phyloP scores from a whole-genome alignment of 2,329 filamentous ascomycete species.

The Fusarium nurragi region DNA sequence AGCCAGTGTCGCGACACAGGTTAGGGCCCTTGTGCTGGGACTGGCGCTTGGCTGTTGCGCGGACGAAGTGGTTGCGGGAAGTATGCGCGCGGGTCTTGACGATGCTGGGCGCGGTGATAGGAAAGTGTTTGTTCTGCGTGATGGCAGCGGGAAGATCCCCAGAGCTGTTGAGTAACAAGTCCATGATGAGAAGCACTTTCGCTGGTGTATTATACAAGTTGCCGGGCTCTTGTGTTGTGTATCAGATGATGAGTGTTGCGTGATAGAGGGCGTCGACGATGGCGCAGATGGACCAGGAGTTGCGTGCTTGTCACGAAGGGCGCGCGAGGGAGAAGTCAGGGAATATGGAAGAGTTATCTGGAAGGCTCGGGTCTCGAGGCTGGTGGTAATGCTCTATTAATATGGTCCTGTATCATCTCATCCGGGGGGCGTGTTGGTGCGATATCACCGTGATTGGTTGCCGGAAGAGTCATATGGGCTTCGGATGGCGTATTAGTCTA shows the following conservation, averaged over 20 bases:
- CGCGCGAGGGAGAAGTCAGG: conserved; percentile 9
- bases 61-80: conserved; percentile 46
- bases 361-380: conserved; percentile 25
- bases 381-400: conserved; percentile 32
- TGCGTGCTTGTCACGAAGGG: conserved; percentile 42
- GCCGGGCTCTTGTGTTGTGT: neutral
- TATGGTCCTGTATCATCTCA: conserved; percentile 37
- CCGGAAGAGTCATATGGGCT: conserved; percentile 42
- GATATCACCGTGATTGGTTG: conserved; percentile 34
- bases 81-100: conserved; percentile 31
- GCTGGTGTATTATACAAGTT: conserved; percentile 14
- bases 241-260: conserved; percentile 21
- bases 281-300: conserved; percentile 31
- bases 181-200: conserved; percentile 28
- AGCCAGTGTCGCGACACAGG: conserved; percentile 38
- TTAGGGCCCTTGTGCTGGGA: conserved; percentile 30
- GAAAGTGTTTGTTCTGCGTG: conserved; percentile 36
- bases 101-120: conserved; percentile 1
- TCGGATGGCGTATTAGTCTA: conserved; percentile 32
- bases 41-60: conserved; percentile 47
- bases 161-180: conserved; percentile 33
- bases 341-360: conserved; percentile 38
- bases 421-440: conserved; percentile 29
- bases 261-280: conserved; percentile 37
- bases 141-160: conserved; percentile 36